These are phyloP conservation scores for Chytridium lagenaria DNA, from an alignment of 371 early-diverging fungal genomes.

Conservation along the genomic window DNA sequence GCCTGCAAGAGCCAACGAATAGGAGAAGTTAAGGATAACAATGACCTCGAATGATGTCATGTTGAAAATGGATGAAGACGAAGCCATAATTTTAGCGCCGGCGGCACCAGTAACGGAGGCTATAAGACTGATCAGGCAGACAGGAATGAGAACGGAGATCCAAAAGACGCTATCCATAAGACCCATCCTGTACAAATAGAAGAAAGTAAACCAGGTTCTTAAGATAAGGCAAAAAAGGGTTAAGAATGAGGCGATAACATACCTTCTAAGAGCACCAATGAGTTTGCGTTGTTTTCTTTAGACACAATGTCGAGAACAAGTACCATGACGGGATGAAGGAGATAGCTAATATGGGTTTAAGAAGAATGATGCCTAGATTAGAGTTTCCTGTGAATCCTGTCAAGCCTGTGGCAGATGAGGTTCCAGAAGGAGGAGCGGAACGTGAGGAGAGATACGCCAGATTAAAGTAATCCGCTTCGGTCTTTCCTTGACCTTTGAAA, in stretches of 20 bases:
- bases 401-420: background rate
- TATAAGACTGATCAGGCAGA: slow-evolving; percentile 13
- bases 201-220: background rate
- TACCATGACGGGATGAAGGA: slow-evolving; percentile 32
- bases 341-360: slow-evolving; percentile 19
- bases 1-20: slow-evolving; percentile 22
- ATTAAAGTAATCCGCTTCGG: background rate
- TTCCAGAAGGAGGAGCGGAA: background rate
- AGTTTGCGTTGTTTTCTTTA: slow-evolving; percentile 36
- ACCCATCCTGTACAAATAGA: slow-evolving; percentile 32
- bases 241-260: background rate
- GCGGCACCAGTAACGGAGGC: slow-evolving; percentile 16
- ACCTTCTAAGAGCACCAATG: slow-evolving; percentile 33
- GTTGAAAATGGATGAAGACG: background rate
- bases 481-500: slow-evolving; percentile 19
- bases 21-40: slow-evolving; percentile 29
- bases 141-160: slow-evolving; percentile 28
- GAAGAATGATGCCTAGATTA: background rate
- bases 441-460: background rate
- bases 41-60: slow-evolving; percentile 29
- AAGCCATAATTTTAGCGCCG: slow-evolving; percentile 16
- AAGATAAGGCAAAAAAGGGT: background rate
- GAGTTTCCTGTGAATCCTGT: background rate
- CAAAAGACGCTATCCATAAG: slow-evolving; percentile 36
- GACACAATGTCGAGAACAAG: slow-evolving; percentile 30